Conservation (phyloP, 2,329 filamentous ascomycete genomes). For the Neopestalotiopsis clavispora region DNA sequence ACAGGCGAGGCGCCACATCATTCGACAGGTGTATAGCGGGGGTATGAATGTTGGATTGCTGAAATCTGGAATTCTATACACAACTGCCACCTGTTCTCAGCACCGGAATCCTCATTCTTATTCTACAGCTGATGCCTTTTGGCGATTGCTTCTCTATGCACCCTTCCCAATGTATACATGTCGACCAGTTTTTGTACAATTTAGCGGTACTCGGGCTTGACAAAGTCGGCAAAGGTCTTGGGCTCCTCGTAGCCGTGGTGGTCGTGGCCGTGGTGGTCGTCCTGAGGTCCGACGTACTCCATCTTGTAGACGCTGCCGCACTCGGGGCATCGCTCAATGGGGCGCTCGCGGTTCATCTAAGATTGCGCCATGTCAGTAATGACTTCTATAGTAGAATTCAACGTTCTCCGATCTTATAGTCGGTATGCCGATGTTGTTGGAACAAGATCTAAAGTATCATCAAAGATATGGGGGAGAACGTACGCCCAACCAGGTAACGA, state of each 20-base stretch:
- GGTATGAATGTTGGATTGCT: constrained; percentile 13
- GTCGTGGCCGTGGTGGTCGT: constrained; percentile 68
- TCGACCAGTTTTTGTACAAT: constrained; percentile 20
- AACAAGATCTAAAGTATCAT: constrained; percentile 17
- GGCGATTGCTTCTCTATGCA: constrained; percentile 12
- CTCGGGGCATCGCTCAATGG: constrained; percentile 93
- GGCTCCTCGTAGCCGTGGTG: constrained; percentile 76
- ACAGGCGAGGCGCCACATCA: background rate
- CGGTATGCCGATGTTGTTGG: background rate
- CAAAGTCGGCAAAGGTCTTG: constrained; percentile 95
- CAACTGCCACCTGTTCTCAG: constrained; percentile 11
- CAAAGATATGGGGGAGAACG: constrained; percentile 37
- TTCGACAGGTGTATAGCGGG: background rate
- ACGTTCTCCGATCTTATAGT: background rate
- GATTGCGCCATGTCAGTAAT: constrained; percentile 1
- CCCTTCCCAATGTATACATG: background rate
- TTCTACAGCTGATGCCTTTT: constrained; percentile 14
- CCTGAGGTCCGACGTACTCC: constrained; percentile 88
- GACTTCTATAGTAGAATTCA: background rate
- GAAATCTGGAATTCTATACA: constrained; percentile 20
- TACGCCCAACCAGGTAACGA: constrained; percentile 89
- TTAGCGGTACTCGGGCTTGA: constrained; percentile 95
- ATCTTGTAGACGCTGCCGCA: constrained; percentile 98
- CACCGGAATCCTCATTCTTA: constrained; percentile 7
- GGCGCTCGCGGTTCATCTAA: constrained; percentile 85